These are phyloP conservation scores for Pneumocystis murina DNA, from an alignment of 1,139 yeast genomes.

Conservation along the genomic window DNA sequence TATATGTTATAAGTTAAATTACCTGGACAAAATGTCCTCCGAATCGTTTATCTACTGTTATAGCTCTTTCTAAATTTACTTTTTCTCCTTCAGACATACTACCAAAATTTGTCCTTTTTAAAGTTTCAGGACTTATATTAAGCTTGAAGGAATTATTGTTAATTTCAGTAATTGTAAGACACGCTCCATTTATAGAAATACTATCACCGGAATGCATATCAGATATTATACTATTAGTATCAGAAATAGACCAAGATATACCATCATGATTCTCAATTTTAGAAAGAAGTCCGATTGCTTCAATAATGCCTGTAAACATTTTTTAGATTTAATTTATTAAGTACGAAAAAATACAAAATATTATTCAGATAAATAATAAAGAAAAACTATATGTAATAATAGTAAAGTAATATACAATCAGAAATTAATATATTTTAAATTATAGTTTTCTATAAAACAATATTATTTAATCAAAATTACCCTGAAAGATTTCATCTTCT, in stretches of 20 bases:
- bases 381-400: not conserved
- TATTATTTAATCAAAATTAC: not conserved
- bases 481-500: not conserved
- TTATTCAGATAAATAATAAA: not conserved
- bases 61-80: slow-evolving; percentile 87
- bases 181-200: slow-evolving; percentile 65
- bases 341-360: not conserved
- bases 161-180: slow-evolving; percentile 88
- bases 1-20: not conserved
- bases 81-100: slow-evolving; percentile 38
- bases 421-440: not conserved
- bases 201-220: slow-evolving; percentile 91
- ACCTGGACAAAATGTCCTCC: slow-evolving; percentile 92
- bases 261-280: slow-evolving; percentile 59
- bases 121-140: slow-evolving; percentile 86
- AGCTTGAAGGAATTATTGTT: slow-evolving; percentile 50
- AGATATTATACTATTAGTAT: slow-evolving; percentile 46
- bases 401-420: not conserved
- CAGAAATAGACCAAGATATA: slow-evolving; percentile 50
- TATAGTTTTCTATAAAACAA: not conserved
- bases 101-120: slow-evolving; percentile 67
- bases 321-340: not conserved
- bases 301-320: slow-evolving; percentile 95
- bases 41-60: slow-evolving; percentile 61
- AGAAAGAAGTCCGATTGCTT: slow-evolving; percentile 45